Percentiles rank a stretch among this genome's conserved stretches.
phyloP scores from a whole-genome alignment of 768 basidiomycete genomes.

The Amanita brunnescens region DNA sequence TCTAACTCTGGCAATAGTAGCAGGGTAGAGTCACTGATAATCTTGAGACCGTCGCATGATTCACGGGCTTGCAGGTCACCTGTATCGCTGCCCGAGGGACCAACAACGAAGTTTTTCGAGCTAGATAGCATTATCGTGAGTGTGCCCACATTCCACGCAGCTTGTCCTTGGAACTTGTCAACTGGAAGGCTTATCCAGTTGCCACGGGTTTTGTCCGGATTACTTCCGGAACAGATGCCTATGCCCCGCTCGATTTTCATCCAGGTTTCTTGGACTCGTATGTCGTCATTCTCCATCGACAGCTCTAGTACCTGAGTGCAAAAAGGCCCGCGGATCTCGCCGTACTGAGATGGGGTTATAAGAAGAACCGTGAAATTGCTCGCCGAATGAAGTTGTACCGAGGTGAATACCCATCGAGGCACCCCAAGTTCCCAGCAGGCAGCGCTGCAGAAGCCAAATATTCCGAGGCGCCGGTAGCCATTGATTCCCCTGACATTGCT shows the following conservation, averaged over 20 bases:
- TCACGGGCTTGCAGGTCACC: slow-evolving; percentile 8
- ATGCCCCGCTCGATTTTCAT: slow-evolving; percentile 36
- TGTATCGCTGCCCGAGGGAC: slow-evolving; percentile 13
- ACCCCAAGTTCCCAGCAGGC: slow-evolving; percentile 29
- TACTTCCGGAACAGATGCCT: slow-evolving; percentile 28
- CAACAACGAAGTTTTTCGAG: slow-evolving; percentile 14
- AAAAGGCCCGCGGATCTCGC: slow-evolving; percentile 34
- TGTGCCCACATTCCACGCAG: no score
- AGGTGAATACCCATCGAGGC: slow-evolving; percentile 26
- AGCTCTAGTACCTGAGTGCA: not conserved
- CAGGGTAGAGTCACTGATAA: slow-evolving; percentile 25
- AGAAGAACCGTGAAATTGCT: slow-evolving; percentile 42
- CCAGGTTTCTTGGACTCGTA: slow-evolving; percentile 37
- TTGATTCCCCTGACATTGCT: slow-evolving; percentile 26
- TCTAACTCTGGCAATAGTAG: slow-evolving; percentile 29
- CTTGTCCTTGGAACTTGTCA: no score
- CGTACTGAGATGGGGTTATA: slow-evolving; percentile 44
- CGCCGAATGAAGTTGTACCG: slow-evolving; percentile 42
- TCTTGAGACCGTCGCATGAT: slow-evolving; percentile 1
- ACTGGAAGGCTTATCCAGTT: slow-evolving; percentile 33
- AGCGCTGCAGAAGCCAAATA: slow-evolving; percentile 21
- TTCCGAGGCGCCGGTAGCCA: slow-evolving; percentile 21
- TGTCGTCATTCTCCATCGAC: slow-evolving; percentile 8
- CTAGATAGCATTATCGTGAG: slow-evolving; percentile 1
- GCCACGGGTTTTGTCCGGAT: slow-evolving; percentile 44